Evolutionary conservation across 164 flowering plant species (phyloP).

Genomic region (Platanus orientalis): DNA sequence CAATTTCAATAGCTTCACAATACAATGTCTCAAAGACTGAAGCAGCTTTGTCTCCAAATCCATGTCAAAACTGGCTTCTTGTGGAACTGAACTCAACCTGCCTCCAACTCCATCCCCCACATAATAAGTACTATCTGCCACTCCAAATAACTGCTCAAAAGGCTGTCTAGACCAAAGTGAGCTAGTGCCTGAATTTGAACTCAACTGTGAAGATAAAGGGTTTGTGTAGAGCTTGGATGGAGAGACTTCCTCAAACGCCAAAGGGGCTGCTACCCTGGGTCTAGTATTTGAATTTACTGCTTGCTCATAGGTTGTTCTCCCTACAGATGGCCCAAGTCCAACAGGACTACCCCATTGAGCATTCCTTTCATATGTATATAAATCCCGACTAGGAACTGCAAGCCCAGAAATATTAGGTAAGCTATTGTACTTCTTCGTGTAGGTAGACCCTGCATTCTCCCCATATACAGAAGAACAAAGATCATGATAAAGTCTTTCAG

Average conservation of each 20-base stretch:
- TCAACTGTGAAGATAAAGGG: conserved; percentile 36
- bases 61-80: conserved; percentile 28
- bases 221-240: conserved; percentile 54
- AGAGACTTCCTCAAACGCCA: conserved; percentile 54
- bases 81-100: conserved; percentile 15
- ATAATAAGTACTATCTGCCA: conserved; percentile 40
- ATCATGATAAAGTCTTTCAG: conserved; percentile 47
- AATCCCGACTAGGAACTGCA: conserved; percentile 37
- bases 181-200: conserved; percentile 36
- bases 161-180: conserved; percentile 92
- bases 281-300: conserved; percentile 32
- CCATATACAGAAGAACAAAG: conserved; percentile 30
- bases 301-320: conserved; percentile 33
- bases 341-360: conserved; percentile 41
- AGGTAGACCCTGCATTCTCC: conserved; percentile 28
- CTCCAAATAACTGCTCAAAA: conserved; percentile 79
- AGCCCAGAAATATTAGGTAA: conserved; percentile 88
- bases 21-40: conserved; percentile 65
- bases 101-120: conserved; percentile 22
- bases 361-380: conserved; percentile 31
- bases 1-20: conserved; percentile 65
- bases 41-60: conserved; percentile 74
- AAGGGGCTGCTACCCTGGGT: conserved; percentile 39
- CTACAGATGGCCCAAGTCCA: conserved; percentile 44
- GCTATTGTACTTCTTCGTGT: conserved; percentile 80